Base-by-base conservation (phyloP, 805 yeast genomes). In the Torulaspora microellipsoides region DNA sequence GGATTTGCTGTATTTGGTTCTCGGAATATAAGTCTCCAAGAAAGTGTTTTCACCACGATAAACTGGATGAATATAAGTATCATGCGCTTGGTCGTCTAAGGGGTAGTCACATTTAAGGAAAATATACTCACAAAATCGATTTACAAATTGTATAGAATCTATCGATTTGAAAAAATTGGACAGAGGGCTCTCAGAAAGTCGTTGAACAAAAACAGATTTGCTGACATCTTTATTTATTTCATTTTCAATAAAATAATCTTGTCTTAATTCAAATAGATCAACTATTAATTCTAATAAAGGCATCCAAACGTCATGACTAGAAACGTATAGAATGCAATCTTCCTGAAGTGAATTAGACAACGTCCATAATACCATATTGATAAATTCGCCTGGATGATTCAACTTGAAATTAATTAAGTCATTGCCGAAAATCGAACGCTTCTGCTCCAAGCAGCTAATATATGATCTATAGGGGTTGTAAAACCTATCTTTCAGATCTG, bases 351-450 rank as follows among this genome's bases (percentile, higher is more conserved):
- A 59, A 35, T 47, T 49, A 1, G 52, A 45, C 27, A 62, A 37
- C 4, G 65, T 55, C 64, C 62, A 59, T 4, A 51, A 33, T 15
- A 62, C 43, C 51, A 56, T 51, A 40, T 58, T 60, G 40, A 54
- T 45, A 25, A 62, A 55, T 31, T 51, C 56, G 4, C 59, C 60
- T 3, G 49, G 52, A 23, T 51, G 45, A 17, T 36, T 50, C 36
- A 62, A 46, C 25, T 43, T 45, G 5, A 40, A 29, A 25, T 52
- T 50, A n/a, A 60, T 14, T 32, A 59, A 31, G 7, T 43, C 30
- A 38, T 53, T 58, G 10, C 58, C 58, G 9, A 58, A 36, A 8
- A 60, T 45, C 28, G 37, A 36, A 5, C 40, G 33, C 20, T 50
- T 51, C 29, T 45, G 54, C 14, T 53, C 58, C 30, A 58, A 35